Evolutionary conservation across 495 filamentous ascomycete genomes (phyloP).

Genomic region (Aspergillus nidulans): DNA sequence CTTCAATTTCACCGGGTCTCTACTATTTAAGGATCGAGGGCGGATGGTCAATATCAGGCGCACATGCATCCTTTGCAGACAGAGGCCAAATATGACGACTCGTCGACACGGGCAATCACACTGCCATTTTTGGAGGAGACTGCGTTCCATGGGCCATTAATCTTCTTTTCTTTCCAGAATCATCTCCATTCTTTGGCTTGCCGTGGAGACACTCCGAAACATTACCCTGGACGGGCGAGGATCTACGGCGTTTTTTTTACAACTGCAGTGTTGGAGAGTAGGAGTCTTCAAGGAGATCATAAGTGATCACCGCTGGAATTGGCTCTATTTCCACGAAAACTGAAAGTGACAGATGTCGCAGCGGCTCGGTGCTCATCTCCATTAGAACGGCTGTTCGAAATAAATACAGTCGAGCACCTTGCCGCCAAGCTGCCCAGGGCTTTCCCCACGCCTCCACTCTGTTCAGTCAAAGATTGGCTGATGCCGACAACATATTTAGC

Average conservation of each 20-base stretch:
- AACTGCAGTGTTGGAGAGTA: not conserved
- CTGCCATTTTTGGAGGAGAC: conserved; percentile 2
- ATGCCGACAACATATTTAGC: conserved; percentile 1
- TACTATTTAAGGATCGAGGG: too few species aligned
- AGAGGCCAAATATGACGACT: not conserved
- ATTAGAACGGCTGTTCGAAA: not conserved
- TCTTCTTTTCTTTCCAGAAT: not conserved
- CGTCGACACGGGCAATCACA: not conserved
- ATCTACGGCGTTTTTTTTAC: not conserved
- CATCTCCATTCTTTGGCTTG: not conserved
- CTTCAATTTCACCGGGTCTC: not conserved
- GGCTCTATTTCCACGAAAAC: not conserved
- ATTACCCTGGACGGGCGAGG: not conserved
- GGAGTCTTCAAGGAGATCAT: not conserved
- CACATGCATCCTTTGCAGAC: not conserved
- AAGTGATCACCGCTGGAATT: not conserved
- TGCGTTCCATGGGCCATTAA: not conserved
- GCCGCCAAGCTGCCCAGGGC: not conserved
- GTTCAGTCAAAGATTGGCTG: conserved; percentile 9
- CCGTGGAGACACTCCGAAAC: conserved; percentile 2
- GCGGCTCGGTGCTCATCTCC: not conserved
- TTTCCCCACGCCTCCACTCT: conserved; percentile 21
- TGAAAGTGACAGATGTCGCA: not conserved
- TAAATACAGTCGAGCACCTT: not conserved
- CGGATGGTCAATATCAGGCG: not conserved